phyloP scores from a whole-genome alignment of 345 rosid species.

The Viola odorata region DNA sequence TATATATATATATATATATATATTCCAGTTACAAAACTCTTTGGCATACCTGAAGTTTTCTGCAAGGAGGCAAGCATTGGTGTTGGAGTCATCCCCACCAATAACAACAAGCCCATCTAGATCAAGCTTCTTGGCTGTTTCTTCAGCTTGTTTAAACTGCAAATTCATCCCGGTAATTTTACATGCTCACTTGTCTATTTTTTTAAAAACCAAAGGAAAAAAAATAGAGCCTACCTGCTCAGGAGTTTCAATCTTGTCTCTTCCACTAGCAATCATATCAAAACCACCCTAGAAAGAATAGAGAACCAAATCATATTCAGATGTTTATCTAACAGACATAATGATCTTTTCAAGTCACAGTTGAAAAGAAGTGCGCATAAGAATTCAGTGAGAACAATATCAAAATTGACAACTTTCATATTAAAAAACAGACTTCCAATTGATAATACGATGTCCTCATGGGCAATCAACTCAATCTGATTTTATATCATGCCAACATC shows the following conservation, averaged over 20 bases:
- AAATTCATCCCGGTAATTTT: constrained; percentile 10
- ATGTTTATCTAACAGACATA: neutral
- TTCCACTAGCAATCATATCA: constrained; percentile 98
- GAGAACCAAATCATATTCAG: neutral
- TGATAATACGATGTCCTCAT: too few species aligned
- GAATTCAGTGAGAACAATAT: neutral
- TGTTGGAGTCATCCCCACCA: constrained; percentile 98
- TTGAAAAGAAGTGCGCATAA: neutral
- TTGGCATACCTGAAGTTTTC: constrained; percentile 67
- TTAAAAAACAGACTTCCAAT: too few species aligned
- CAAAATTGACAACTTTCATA: neutral
- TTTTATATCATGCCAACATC: too few species aligned
- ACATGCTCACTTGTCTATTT: too few species aligned
- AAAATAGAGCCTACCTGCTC: constrained; percentile 50
- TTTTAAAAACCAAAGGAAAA: neutral
- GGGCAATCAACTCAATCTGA: too few species aligned
- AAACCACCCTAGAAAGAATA: constrained; percentile 73
- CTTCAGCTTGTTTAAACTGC: constrained; percentile 98
- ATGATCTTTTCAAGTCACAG: neutral
- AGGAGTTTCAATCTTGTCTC: constrained; percentile 98
- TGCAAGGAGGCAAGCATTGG: constrained; percentile 96
- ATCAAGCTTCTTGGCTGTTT: constrained; percentile 78
- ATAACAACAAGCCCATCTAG: constrained; percentile 90
- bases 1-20: neutral
- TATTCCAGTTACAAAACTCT: neutral